A percentile compares a stretch with the other conserved stretches of the same genome.
phyloP scores from a whole-genome alignment of 495 filamentous ascomycete genomes.

The Aspergillus baeticus region DNA sequence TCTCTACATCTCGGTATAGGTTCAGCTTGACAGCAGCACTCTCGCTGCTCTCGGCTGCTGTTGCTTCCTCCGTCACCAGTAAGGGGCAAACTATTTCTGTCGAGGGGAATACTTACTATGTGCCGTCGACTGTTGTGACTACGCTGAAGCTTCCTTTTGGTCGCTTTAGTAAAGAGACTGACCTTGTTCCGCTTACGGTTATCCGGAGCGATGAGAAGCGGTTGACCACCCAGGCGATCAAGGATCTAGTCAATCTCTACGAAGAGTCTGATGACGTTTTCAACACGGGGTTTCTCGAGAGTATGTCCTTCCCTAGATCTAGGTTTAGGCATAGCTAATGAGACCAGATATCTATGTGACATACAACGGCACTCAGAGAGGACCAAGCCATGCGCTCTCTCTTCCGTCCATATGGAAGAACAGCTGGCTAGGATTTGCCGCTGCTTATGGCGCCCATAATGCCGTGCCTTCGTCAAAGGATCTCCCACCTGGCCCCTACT shows the following conservation, averaged over 20 bases:
- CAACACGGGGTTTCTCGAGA: background rate
- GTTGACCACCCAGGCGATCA: background rate
- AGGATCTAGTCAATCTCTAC: background rate
- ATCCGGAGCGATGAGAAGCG: background rate
- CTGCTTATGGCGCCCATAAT: background rate
- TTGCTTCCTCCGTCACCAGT: background rate
- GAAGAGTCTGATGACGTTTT: background rate
- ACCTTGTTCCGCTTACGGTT: background rate
- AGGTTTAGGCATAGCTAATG: background rate
- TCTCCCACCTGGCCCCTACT: conserved; percentile 12
- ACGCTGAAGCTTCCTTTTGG: background rate
- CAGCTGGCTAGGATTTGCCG: background rate
- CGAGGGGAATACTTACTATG: conserved; percentile 1
- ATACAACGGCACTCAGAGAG: background rate
- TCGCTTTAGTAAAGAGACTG: background rate
- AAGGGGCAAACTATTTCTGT: background rate
- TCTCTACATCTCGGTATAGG: no score
- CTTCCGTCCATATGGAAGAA: background rate
- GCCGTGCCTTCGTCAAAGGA: background rate
- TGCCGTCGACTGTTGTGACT: background rate
- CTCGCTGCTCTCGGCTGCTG: background rate
- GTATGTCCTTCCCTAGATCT: background rate
- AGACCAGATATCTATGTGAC: conserved; percentile 1
- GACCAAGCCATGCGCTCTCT: background rate
- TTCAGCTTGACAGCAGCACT: background rate